Conservation (phyloP, 768 basidiomycete species). For the Leccinum broughii region DNA sequence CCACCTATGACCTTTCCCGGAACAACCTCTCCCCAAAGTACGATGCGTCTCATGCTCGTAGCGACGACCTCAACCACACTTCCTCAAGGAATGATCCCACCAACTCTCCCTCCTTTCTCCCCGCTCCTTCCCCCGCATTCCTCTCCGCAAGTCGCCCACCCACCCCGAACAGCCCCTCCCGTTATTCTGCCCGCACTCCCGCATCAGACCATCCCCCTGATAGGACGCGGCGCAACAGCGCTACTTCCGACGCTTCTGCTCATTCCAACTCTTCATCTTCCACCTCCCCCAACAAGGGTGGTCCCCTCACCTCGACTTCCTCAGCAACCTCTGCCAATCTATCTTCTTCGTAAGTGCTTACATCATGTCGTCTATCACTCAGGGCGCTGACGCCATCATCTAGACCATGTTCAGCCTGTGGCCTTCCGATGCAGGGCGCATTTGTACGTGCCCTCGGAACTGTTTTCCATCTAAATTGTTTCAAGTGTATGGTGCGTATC, state of each 20-base stretch:
- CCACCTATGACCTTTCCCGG: constrained; percentile 54
- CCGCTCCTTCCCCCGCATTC: constrained; percentile 47
- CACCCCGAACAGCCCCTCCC: constrained; percentile 51
- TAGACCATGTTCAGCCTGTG: constrained; percentile 77
- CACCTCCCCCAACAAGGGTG: constrained; percentile 38
- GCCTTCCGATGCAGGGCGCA: constrained; percentile 86
- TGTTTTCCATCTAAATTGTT: constrained; percentile 96
- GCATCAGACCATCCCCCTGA: constrained; percentile 56
- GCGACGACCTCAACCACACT: constrained; percentile 67
- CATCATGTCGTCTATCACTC: constrained; percentile 11
- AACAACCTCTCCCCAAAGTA: constrained; percentile 39
- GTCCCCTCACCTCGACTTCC: constrained; percentile 53
- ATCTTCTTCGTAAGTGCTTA: constrained; percentile 55
- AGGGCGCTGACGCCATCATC: constrained; percentile 1
- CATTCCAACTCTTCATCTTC: constrained; percentile 55
- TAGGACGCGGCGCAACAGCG: constrained; percentile 46
- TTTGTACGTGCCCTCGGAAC: constrained; percentile 94
- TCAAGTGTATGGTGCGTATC: constrained; percentile 87
- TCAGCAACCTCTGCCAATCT: constrained; percentile 54
- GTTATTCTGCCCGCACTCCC: constrained; percentile 48
- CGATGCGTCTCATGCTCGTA: constrained; percentile 54
- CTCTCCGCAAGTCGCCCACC: constrained; percentile 58
- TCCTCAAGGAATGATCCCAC: constrained; percentile 16
- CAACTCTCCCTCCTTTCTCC: constrained; percentile 31
- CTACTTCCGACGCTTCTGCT: constrained; percentile 52